Evolutionary conservation across 2,329 filamentous ascomycete species (phyloP), one percentile per base, ranked within the genome.

Genomic region (Albifimbria verrucaria): DNA sequence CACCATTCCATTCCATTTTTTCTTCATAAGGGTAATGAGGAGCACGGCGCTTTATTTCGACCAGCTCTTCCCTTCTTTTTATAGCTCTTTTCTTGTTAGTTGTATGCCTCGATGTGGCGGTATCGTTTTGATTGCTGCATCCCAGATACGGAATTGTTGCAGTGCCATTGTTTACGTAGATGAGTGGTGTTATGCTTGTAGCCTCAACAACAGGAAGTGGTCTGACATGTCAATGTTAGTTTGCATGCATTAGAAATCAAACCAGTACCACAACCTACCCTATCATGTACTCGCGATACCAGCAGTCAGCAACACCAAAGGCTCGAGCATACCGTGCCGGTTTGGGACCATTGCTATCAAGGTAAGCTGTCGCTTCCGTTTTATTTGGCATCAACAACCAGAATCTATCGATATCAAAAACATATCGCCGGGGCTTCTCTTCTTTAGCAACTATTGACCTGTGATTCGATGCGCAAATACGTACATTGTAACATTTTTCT

Each of bases 41-140:
- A 71, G 68, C 77, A 77, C 80, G 44, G 65, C 61, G 2, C 78
- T 79, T 49, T 73, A n/a, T 39, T 39, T n/a, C 11, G 12, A n/a
- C n/a, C n/a, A n/a, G n/a, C n/a, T n/a, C n/a, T n/a, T n/a, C n/a
- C n/a, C n/a, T n/a, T n/a, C n/a, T n/a, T n/a, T n/a, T n/a, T n/a
- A n/a, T n/a, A n/a, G n/a, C n/a, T n/a, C n/a, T 39, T 39, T 15
- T 5, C 6, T 15, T n/a, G 15, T 12, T 39, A 12, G 32, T 39
- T 12, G 32, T 6, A 6, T 39, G 32, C 32, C 6, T 39, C 32
- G 5, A 12, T 39, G 32, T 17, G 32, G 32, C 32, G 32, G 32
- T n/a, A 6, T 39, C 32, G 7, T 32, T 12, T n/a, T 12, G 32
- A 12, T 32, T 32, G 32, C 18, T 15, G 15, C 32, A 39, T 12